Conservation (phyloP, 2,329 filamentous ascomycete species). For the Aspergillus aculeatinus region DNA sequence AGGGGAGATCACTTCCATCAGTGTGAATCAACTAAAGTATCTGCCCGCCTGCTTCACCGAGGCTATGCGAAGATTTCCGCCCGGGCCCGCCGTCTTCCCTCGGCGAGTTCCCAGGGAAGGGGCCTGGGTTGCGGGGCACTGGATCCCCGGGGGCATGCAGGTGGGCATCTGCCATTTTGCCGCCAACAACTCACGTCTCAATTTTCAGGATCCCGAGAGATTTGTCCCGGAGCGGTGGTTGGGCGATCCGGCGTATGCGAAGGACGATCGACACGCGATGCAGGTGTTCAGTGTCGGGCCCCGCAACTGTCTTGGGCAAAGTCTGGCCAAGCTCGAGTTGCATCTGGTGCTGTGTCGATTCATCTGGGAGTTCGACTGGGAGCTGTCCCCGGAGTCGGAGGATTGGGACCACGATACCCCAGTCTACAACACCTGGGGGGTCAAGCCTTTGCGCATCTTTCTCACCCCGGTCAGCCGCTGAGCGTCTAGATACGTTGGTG, state of each 20-base stretch:
- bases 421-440: background rate
- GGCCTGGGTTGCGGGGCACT: constrained; percentile 9
- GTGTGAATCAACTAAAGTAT: constrained; percentile 32
- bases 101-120: constrained; percentile 21
- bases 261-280: constrained; percentile 46
- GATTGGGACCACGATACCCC: background rate
- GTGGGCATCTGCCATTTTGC: constrained; percentile 1
- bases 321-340: background rate
- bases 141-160: background rate
- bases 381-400: background rate
- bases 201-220: constrained; percentile 13
- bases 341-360: background rate
- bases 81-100: constrained; percentile 24
- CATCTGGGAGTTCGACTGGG: background rate
- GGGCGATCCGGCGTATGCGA: constrained; percentile 31
- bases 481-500: no score
- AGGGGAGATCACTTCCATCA: constrained; percentile 34
- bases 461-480: background rate
- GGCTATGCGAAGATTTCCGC: constrained; percentile 41
- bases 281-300: constrained; percentile 53
- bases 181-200: background rate
- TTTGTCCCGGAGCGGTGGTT: constrained; percentile 23
- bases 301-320: constrained; percentile 52
- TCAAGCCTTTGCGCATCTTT: background rate
- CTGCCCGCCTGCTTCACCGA: constrained; percentile 44